Evolutionary conservation across 331 rosid genomes (phyloP), one percentile per base, ranked within the genome.

Genomic region (Quercus phellos): DNA sequence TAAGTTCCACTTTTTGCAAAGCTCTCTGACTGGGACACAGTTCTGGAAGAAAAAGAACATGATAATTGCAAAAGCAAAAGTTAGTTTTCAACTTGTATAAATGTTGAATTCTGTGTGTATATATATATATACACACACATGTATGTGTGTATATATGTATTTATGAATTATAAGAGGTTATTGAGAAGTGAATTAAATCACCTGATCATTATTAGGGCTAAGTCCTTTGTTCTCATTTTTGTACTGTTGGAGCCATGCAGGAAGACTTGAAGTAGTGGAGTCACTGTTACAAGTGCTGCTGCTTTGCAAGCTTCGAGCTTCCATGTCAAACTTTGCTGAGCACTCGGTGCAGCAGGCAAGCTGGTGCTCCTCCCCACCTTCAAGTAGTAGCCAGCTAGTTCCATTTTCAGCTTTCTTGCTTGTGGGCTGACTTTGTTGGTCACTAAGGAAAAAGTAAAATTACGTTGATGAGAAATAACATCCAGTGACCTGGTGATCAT

Each of bases 181-280:
- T 38, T 71, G 74, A 76, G 76, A 10, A 5, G 67, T 68, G 81
- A 79, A 51, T 26, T 46, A 72, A 8, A 38, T 8, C 43, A 94
- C 99, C 98, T 92, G 91, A 75, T 91, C 82, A 77, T 81, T 87
- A 53, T 81, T 87, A 53, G 86, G 68, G 76, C 21, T 59, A 53
- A 74, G 51, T 76, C 76, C 79, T 79, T 84, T 86, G 75, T 77
- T 89, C 87, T 93, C 90, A 70, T 84, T 87, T 82, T 89, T 92
- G 90, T 85, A 93, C 77, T 88, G 98, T 89, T 91, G 98, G 74
- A 95, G 98, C 99, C 99, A 95, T 91, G 97, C 93, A 87, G 99
- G 99, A 35, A 95, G 96, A 84, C 75, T 84, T 78, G 96, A 88
- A 76, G 79, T 82, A 76, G 91, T 88, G 61, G 93, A 88, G 73